Base-by-base conservation (phyloP, 352 stramenopile genomes). In the Phytophthora sojae region DNA sequence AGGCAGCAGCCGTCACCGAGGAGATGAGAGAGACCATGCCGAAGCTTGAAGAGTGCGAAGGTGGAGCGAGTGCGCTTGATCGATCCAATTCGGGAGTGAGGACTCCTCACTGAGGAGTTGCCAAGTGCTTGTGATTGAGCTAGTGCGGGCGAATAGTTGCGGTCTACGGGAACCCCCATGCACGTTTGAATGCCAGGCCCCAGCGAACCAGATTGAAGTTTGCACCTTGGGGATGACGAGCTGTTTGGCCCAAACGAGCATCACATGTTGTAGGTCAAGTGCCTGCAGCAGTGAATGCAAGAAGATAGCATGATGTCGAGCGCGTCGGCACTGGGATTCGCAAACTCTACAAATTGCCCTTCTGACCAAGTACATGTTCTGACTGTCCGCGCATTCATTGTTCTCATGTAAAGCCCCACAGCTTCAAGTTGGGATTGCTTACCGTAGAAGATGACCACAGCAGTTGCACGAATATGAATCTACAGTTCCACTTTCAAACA, bases 401-500 rank as follows among this genome's bases (percentile, higher is more conserved):
- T 44, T 44, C 35, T 12, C 8, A 44, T 12, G 35, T 44, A 44
- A 17, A 15, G 12, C 35, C 26, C 1, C 26, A 29, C 26, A 29
- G 26, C 26, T 29, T 29, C 26, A 30, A 30, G 26, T 30, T 4
- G 6, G 26, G 7, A 30, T 21, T 21, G 21, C 21, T 30, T 4
- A 30, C 26, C 7, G 26, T 30, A 30, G 26, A 4, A 30, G 26
- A 32, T 32, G 29, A 32, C 15, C 35, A 15, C 35, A 15, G 35
- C 35, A 3, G 7, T 42, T 42, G 35, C 11, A 44, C 14, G 9
- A 44, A 44, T 44, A 17, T 44, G 35, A 12, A 44, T 44, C 11
- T 17, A 44, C 21, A 11, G 49, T 55, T 12, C 49, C 23, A 37
- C 49, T 29, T 55, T 37, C 49, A 55, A 55, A 55, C 49, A 55